These are phyloP conservation scores for Mucor sp. DNA, from an alignment of 371 early-diverging fungal genomes.

Conservation along the genomic window DNA sequence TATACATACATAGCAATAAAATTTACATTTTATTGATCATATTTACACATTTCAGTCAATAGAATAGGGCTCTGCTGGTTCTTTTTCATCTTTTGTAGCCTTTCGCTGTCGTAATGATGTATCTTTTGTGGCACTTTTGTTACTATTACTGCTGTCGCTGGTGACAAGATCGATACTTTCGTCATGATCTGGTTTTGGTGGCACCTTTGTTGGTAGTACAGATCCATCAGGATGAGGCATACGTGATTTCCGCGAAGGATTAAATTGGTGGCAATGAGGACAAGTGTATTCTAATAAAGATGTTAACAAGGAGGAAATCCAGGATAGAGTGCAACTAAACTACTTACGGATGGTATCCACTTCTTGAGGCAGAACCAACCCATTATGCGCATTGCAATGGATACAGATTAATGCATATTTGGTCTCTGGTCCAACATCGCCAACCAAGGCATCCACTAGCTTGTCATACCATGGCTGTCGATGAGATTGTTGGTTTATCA, in stretches of 20 bases:
- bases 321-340: background rate
- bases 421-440: slow-evolving; percentile 76
- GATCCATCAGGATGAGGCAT: slow-evolving; percentile 1
- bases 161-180: background rate
- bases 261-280: slow-evolving; percentile 17
- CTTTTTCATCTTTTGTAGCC: background rate
- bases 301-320: background rate
- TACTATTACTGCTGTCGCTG: background rate
- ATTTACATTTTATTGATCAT: background rate
- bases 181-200: slow-evolving; percentile 4
- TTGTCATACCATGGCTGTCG: slow-evolving; percentile 71
- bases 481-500: background rate
- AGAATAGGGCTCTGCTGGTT: background rate
- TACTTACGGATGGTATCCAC: slow-evolving; percentile 66
- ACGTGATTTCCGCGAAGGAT: slow-evolving; percentile 18
- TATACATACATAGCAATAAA: background rate
- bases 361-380: slow-evolving; percentile 81
- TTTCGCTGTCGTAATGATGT: background rate
- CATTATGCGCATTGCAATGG: slow-evolving; percentile 88
- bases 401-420: slow-evolving; percentile 91
- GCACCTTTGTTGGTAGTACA: background rate
- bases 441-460: slow-evolving; percentile 82
- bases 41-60: background rate
- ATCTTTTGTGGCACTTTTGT: background rate
- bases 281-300: slow-evolving; percentile 15